Conservation (phyloP, 1,139 yeast genomes). For the Komagataea norvegica region DNA sequence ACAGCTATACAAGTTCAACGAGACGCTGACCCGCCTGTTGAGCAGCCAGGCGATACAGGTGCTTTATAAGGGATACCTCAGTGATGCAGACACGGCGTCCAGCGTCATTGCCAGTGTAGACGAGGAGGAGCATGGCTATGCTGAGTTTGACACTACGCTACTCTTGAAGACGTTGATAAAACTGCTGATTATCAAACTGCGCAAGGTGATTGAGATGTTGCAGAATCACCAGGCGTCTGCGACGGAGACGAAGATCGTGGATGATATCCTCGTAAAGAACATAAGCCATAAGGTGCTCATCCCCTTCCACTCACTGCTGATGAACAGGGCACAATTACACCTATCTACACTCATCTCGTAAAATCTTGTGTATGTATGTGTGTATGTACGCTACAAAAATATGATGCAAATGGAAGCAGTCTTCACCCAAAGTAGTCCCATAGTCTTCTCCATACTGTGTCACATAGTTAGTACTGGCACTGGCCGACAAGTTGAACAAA, state of each 20-base stretch:
- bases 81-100: background rate
- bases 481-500: too few species aligned
- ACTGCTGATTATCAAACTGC: slow-evolving; percentile 16
- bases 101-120: background rate
- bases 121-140: background rate
- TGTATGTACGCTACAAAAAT: background rate
- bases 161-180: slow-evolving; percentile 14
- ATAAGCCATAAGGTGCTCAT: slow-evolving; percentile 18
- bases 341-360: slow-evolving; percentile 5
- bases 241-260: slow-evolving; percentile 17
- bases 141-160: slow-evolving; percentile 12
- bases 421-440: slow-evolving; percentile 15
- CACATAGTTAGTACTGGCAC: too few species aligned
- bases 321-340: slow-evolving; percentile 14
- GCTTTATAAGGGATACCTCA: background rate
- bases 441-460: slow-evolving; percentile 20
- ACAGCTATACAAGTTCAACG: slow-evolving; percentile 24
- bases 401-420: too few species aligned
- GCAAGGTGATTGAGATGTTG: slow-evolving; percentile 12
- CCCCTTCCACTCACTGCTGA: slow-evolving; percentile 20
- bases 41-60: slow-evolving; percentile 8
- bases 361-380: too few species aligned
- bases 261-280: slow-evolving; percentile 22
- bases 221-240: slow-evolving; percentile 1
- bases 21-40: slow-evolving; percentile 22